Conservation (phyloP, 805 yeast genomes). For the Lipomyces starkeyi region DNA sequence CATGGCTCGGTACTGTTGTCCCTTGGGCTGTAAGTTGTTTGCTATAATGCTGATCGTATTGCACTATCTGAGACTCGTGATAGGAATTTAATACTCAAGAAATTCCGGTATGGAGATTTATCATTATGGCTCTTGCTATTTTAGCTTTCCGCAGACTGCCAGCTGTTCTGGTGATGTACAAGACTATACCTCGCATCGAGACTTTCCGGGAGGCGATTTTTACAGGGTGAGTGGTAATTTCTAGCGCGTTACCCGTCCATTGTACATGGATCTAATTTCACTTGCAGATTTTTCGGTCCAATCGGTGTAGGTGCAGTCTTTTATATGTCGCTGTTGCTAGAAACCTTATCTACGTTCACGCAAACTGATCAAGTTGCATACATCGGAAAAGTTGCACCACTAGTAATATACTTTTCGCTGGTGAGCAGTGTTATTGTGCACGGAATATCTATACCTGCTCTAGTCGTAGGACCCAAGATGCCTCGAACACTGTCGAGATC, state of each 20-base stretch:
- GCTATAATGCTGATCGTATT: neutral
- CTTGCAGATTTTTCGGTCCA: constrained; percentile 66
- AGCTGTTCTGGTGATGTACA: constrained; percentile 54
- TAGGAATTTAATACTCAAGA: constrained; percentile 51
- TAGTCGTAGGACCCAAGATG: neutral
- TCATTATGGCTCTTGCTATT: constrained; percentile 45
- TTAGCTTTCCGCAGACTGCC: constrained; percentile 48
- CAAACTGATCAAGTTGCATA: constrained; percentile 43
- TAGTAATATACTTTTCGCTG: constrained; percentile 70
- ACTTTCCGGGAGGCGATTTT: constrained; percentile 72
- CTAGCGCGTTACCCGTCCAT: neutral
- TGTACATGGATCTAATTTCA: neutral
- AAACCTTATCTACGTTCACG: constrained; percentile 19
- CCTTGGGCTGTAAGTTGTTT: constrained; percentile 60
- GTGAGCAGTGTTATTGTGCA: constrained; percentile 75
- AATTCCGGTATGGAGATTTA: constrained; percentile 46
- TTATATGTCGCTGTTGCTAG: constrained; percentile 44
- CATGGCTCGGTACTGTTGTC: constrained; percentile 70
- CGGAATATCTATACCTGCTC: constrained; percentile 51
- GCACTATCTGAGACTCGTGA: neutral
- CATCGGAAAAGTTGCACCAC: constrained; percentile 64
- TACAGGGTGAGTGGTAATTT: constrained; percentile 53
- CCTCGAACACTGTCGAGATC: neutral
- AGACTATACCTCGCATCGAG: constrained; percentile 60
- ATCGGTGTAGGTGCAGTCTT: constrained; percentile 75